A percentile compares a stretch with the other conserved stretches of the same genome.
These are phyloP conservation scores for Anethum foeniculum DNA, from an alignment of 140 eudicot genomes.

Conservation along the genomic window DNA sequence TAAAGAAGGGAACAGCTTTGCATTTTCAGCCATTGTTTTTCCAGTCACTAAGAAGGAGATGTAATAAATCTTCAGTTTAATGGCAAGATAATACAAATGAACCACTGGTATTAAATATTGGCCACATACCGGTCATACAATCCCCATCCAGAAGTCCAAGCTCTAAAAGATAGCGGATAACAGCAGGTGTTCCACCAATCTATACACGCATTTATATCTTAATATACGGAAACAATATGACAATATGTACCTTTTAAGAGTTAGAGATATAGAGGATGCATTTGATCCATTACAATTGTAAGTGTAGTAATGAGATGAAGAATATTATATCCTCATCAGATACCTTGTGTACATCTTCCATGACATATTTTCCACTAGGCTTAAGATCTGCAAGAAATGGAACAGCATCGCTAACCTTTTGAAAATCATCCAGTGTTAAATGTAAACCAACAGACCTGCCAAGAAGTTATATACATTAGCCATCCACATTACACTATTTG, in stretches of 20 bases:
- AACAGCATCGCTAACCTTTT: constrained; percentile 77
- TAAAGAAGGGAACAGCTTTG: constrained; percentile 65
- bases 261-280: neutral
- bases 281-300: neutral
- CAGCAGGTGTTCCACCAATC: constrained; percentile 99
- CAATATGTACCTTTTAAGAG: neutral
- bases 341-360: constrained; percentile 97
- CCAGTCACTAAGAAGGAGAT: constrained; percentile 57
- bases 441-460: constrained; percentile 80
- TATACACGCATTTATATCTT: constrained; percentile 10
- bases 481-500: neutral
- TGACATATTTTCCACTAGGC: constrained; percentile 97
- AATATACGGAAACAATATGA: neutral
- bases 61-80: neutral
- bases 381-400: constrained; percentile 98
- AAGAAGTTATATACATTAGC: constrained; percentile 9
- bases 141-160: constrained; percentile 88
- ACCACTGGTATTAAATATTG: neutral
- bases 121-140: constrained; percentile 72
- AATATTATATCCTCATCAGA: neutral
- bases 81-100: neutral
- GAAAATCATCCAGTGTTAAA: constrained; percentile 83
- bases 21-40: constrained; percentile 84
- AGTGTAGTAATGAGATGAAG: neutral
- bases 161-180: constrained; percentile 73